Conservation (phyloP, 2,329 filamentous ascomycete genomes). For the Microcyclosporella mali region DNA sequence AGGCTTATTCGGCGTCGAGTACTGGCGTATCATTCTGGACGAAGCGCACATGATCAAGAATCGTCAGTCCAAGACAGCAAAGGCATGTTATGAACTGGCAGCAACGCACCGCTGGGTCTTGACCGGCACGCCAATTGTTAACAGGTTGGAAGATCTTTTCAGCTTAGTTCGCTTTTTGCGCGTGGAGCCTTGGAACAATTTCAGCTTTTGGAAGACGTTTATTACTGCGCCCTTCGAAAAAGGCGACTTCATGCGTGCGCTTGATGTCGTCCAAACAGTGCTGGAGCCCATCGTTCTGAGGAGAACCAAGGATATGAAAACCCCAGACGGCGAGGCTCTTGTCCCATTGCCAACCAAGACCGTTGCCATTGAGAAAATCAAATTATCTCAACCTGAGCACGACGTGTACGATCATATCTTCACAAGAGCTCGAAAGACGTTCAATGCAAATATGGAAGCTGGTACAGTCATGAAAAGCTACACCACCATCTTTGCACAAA, state of each 20-base stretch:
- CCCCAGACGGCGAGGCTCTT: slow-evolving; percentile 72
- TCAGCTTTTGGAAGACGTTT: slow-evolving; percentile 98
- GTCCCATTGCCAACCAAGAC: slow-evolving; percentile 76
- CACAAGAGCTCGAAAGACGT: slow-evolving; percentile 71
- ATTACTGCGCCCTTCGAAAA: slow-evolving; percentile 97
- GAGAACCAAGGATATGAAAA: slow-evolving; percentile 97
- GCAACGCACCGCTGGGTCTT: slow-evolving; percentile 86
- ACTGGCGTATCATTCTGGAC: slow-evolving; percentile 91
- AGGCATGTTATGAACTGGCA: slow-evolving; percentile 84
- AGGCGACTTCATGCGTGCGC: slow-evolving; percentile 83
- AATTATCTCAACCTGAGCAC: slow-evolving; percentile 75
- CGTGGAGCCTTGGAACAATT: slow-evolving; percentile 97
- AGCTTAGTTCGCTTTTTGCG: slow-evolving; percentile 85
- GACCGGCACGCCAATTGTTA: slow-evolving; percentile 94
- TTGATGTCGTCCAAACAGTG: slow-evolving; percentile 96
- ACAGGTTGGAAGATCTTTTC: slow-evolving; percentile 89
- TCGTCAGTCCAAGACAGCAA: slow-evolving; percentile 79
- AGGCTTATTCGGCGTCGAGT: slow-evolving; percentile 82
- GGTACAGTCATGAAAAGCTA: slow-evolving; percentile 93
- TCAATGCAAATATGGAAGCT: slow-evolving; percentile 79
- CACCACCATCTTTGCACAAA: slow-evolving; percentile 95
- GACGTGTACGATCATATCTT: slow-evolving; percentile 93
- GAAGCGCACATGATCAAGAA: slow-evolving; percentile 94
- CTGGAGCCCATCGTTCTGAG: slow-evolving; percentile 91
- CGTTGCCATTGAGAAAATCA: slow-evolving; percentile 79